phyloP scores from a whole-genome alignment of 345 rosid genomes.

The Erodium maritimum region DNA sequence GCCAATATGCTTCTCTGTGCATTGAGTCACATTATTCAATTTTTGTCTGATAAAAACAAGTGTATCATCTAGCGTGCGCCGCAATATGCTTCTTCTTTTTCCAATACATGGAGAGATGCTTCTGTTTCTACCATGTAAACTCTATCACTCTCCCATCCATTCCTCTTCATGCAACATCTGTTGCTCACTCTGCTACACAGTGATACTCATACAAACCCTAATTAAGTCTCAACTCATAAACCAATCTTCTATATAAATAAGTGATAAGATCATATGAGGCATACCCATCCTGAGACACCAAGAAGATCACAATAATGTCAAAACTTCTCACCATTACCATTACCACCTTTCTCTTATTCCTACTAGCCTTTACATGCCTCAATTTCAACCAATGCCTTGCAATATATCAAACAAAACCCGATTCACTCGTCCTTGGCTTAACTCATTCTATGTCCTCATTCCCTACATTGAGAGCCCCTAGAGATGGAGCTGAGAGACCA shows the following conservation, averaged over 20 bases:
- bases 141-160: neutral
- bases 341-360: slow-evolving; percentile 13
- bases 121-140: neutral
- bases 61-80: neutral
- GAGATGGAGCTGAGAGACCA: slow-evolving; percentile 15
- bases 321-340: neutral
- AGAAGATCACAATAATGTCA: slow-evolving; percentile 14
- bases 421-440: slow-evolving; percentile 38
- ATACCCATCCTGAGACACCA: neutral
- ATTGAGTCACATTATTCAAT: neutral
- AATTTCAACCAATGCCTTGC: slow-evolving; percentile 23
- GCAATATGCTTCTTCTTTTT: neutral
- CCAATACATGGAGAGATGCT: no score
- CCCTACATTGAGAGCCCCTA: no score
- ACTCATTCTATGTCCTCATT: slow-evolving; percentile 26
- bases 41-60: neutral
- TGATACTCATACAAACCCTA: neutral
- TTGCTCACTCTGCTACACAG: no score
- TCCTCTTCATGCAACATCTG: neutral
- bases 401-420: slow-evolving; percentile 21
- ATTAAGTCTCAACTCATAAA: neutral
- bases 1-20: no score
- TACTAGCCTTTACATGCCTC: slow-evolving; percentile 9
- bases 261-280: neutral
- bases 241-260: slow-evolving; percentile 10